Conservation (phyloP, 2,329 filamentous ascomycete species). For the Cordyceps tenuipes region DNA sequence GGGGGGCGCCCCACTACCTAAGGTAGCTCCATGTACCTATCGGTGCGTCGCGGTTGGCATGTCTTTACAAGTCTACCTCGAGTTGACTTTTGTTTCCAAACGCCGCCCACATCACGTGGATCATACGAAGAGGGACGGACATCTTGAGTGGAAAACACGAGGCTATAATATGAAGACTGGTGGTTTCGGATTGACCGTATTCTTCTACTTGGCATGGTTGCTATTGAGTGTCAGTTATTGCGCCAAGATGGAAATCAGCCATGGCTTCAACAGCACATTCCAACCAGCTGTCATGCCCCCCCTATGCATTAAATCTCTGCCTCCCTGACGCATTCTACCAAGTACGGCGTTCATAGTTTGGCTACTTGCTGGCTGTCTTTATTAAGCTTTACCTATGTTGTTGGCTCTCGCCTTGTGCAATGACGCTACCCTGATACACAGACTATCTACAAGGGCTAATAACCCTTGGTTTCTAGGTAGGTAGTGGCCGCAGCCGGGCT, state of each 20-base stretch:
- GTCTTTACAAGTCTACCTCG: not conserved
- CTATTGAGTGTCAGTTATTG: too few species aligned
- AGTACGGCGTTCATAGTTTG: too few species aligned
- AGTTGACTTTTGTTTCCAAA: not conserved
- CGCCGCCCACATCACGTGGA: slow-evolving; percentile 5
- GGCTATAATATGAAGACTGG: not conserved
- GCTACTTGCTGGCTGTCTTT: too few species aligned
- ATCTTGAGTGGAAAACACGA: not conserved
- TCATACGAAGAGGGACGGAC: not conserved
- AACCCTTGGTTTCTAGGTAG: not conserved
- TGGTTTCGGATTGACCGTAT: too few species aligned
- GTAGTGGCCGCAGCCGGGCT: too few species aligned
- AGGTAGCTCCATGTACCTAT: slow-evolving; percentile 7
- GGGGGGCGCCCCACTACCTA: slow-evolving; percentile 1
- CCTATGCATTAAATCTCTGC: too few species aligned
- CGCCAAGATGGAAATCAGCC: too few species aligned
- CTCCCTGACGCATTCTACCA: too few species aligned
- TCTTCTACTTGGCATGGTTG: too few species aligned
- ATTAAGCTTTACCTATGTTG: not conserved
- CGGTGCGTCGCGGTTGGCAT: not conserved
- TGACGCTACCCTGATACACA: not conserved
- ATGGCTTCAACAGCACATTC: too few species aligned
- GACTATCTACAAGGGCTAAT: not conserved
- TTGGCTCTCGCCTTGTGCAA: not conserved
- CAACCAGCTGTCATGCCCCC: too few species aligned